Base-by-base conservation (phyloP, 805 yeast genomes). In the Komagataella kurtzmanii region DNA sequence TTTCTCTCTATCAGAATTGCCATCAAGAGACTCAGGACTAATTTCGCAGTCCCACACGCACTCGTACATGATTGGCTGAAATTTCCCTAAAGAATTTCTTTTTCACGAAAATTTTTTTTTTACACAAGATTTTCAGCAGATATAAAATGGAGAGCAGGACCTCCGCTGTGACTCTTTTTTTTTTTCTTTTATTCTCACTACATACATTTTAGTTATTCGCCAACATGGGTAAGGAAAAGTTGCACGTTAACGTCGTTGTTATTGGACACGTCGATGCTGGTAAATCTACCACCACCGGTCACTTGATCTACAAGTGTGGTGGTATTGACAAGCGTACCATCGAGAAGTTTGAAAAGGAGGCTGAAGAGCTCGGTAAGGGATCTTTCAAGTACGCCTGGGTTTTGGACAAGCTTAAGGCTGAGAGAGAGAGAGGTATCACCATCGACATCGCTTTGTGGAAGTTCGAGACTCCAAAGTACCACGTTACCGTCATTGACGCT, bases 251-350 rank as follows among this genome's bases (percentile, higher is more conserved):
- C 96, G 95, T 91, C 80, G 99, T 93, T 77, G 98, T 93, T 74
- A 91, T 91, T 77, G 99, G 98, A 79, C 98, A 91, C 96, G 98
- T 93, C 97, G 98, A 91, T 80, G 90, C 97, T 69, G 91, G 91
- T 79, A 86, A 87, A 81, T 91, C 97, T 61, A 90, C 98, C 72
- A 91, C 97, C 77, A 90, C 98, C 74, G 97, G 97, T 78, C 97
- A 90, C 85, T 86, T 90, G 79, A 89, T 90, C 73, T 90, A 74
- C 95, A 89, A 89, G 91, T 90, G 97, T 81, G 97, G 97, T 86
- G 97, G 95, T 85, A 88, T 88, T 68, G 97, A 89, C 80, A 89
- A 88, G 88, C 86, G 97, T 83, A 89, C 96, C 74, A 88, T 88
- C 71, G 96, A 89, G 82, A 88, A 88, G 88, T 88, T 88, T 78